These are phyloP conservation scores for Zostera marina DNA, from an alignment of 116 monocot species.

Conservation along the genomic window DNA sequence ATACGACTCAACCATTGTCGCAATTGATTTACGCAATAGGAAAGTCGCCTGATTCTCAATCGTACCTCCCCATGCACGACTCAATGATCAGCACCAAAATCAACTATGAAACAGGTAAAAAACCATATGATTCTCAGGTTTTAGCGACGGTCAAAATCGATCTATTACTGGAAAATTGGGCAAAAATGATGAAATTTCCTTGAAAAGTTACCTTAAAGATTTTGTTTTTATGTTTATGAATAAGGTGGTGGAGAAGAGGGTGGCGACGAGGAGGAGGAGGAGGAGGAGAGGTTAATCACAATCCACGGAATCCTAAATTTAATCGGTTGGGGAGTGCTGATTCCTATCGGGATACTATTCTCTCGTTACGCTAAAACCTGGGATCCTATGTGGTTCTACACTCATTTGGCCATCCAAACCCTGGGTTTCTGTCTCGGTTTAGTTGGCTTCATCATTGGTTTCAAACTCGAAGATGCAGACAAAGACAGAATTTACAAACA, in stretches of 20 bases:
- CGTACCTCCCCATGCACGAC: slow-evolving; percentile 14
- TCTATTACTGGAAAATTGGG: too few species aligned
- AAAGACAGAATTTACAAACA: slow-evolving; percentile 14
- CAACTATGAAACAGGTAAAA: slow-evolving; percentile 21
- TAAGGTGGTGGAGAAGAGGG: slow-evolving; percentile 4
- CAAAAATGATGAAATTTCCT: too few species aligned
- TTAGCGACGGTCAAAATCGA: too few species aligned
- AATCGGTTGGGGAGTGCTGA: slow-evolving; percentile 42
- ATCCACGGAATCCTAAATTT: slow-evolving; percentile 28
- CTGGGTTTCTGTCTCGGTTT: slow-evolving; percentile 33
- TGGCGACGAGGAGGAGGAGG: background rate
- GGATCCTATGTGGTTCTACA: slow-evolving; percentile 43
- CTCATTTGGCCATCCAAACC: slow-evolving; percentile 27
- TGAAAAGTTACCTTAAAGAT: too few species aligned
- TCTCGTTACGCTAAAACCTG: slow-evolving; percentile 34
- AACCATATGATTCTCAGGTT: too few species aligned
- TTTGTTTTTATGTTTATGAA: background rate
- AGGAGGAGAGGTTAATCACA: background rate
- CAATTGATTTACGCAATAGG: slow-evolving; percentile 44
- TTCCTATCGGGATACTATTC: slow-evolving; percentile 24
- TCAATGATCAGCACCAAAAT: slow-evolving; percentile 15
- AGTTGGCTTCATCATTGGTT: slow-evolving; percentile 25
- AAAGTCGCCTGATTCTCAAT: slow-evolving; percentile 16
- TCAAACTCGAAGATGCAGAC: slow-evolving; percentile 19
- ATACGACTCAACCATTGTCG: slow-evolving; percentile 9